These are phyloP conservation scores for Lasiodiplodia hormozganensis DNA, from an alignment of 2,329 filamentous ascomycete species.

Conservation along the genomic window DNA sequence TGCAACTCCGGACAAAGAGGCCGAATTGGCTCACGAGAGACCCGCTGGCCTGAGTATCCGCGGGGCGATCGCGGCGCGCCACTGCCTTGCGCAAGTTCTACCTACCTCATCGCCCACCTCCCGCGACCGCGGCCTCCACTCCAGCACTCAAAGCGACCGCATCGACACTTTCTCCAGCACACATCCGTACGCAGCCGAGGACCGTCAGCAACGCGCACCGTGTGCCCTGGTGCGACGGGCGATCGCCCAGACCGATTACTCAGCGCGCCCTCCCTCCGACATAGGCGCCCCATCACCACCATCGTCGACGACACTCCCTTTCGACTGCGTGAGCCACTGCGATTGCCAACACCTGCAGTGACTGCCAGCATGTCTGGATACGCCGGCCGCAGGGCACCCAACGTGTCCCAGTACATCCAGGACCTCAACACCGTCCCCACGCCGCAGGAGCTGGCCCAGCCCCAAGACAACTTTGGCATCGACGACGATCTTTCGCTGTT, in stretches of 20 bases:
- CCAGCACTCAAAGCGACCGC: not conserved
- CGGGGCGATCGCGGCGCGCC: slow-evolving; percentile 24
- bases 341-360: slow-evolving; percentile 11
- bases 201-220: not conserved
- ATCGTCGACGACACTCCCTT: slow-evolving; percentile 23
- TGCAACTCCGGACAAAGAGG: slow-evolving; percentile 17
- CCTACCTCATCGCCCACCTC: slow-evolving; percentile 12
- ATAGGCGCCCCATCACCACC: slow-evolving; percentile 14
- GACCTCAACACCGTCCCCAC: slow-evolving; percentile 76
- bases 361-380: slow-evolving; percentile 74
- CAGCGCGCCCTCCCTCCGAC: slow-evolving; percentile 25
- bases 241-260: slow-evolving; percentile 28
- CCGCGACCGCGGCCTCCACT: slow-evolving; percentile 13
- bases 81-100: slow-evolving; percentile 5
- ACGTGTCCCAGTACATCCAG: slow-evolving; percentile 88
- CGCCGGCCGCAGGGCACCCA: slow-evolving; percentile 79
- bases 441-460: slow-evolving; percentile 37
- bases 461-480: slow-evolving; percentile 47
- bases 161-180: not conserved
- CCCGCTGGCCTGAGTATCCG: slow-evolving; percentile 14
- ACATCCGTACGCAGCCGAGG: not conserved
- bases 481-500: slow-evolving; percentile 61
- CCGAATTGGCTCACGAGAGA: slow-evolving; percentile 22
- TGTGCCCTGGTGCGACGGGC: slow-evolving; percentile 5
- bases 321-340: slow-evolving; percentile 16